A percentile compares a stretch with the other conserved stretches of the same genome.
phyloP scores from a whole-genome alignment of 306 rosid species.

The Gastrolobium bilobum region DNA sequence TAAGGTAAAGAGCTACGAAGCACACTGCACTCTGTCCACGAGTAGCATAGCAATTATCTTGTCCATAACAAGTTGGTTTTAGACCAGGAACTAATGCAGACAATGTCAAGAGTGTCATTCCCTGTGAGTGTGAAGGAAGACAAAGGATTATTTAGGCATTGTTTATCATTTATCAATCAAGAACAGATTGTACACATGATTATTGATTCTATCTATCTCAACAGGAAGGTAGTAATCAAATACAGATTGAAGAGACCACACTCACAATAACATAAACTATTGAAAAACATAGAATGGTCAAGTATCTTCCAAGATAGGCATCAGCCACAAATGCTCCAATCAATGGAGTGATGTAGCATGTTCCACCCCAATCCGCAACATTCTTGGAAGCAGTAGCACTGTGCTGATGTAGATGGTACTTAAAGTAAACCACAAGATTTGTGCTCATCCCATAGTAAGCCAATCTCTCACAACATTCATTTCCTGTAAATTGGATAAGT shows the following conservation, averaged over 20 bases:
- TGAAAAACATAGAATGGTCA: slow-evolving; percentile 73
- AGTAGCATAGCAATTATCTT: slow-evolving; percentile 60
- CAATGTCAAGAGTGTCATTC: slow-evolving; percentile 77
- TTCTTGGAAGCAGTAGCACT: slow-evolving; percentile 66
- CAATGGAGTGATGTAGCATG: slow-evolving; percentile 75
- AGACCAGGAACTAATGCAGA: slow-evolving; percentile 71
- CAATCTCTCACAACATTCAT: slow-evolving; percentile 76
- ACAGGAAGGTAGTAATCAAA: background rate
- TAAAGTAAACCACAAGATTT: slow-evolving; percentile 71
- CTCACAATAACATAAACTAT: slow-evolving; percentile 72
- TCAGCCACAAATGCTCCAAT: slow-evolving; percentile 79
- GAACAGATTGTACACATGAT: background rate
- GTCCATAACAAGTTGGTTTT: slow-evolving; percentile 60
- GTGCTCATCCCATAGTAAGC: slow-evolving; percentile 83
- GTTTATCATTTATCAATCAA: background rate
- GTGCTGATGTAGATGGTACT: slow-evolving; percentile 54
- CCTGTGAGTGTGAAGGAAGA: slow-evolving; percentile 57
- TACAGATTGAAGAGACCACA: slow-evolving; percentile 20
- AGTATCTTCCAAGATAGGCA: slow-evolving; percentile 77
- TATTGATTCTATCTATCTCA: background rate
- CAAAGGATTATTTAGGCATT: background rate
- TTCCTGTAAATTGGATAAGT: slow-evolving; percentile 55
- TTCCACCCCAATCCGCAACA: slow-evolving; percentile 67
- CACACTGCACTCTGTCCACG: slow-evolving; percentile 56
- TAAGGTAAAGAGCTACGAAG: slow-evolving; percentile 67